Evolutionary conservation across 768 basidiomycete species (phyloP).

Genomic region (Cystofilobasidium macerans): DNA sequence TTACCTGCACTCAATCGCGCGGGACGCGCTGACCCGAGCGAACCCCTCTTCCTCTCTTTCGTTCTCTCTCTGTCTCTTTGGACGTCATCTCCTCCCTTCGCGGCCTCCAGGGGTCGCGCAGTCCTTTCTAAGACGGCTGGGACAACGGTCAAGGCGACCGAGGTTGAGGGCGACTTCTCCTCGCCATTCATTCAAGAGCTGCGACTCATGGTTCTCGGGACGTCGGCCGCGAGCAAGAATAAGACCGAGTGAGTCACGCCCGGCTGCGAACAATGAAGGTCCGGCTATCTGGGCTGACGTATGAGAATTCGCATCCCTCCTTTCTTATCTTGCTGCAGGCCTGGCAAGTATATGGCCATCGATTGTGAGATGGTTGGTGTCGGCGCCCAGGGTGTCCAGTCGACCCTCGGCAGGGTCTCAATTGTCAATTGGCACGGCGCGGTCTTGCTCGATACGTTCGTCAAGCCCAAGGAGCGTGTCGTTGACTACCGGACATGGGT

Average conservation of each 20-base stretch:
- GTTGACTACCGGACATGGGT: conserved; percentile 86
- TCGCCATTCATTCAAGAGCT: conserved; percentile 33
- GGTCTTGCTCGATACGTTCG: conserved; percentile 70
- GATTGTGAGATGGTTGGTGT: conserved; percentile 99
- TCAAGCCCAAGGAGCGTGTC: conserved; percentile 71
- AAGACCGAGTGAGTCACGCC: conserved; percentile 37
- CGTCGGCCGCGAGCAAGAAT: conserved; percentile 31
- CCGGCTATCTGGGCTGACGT: too few species aligned
- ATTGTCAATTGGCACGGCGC: conserved; percentile 80
- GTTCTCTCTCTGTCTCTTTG: neutral
- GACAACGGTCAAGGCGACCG: conserved; percentile 5
- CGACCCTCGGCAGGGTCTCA: conserved; percentile 75
- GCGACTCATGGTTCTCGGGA: conserved; percentile 35
- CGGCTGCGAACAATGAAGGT: too few species aligned
- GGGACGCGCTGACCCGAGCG: too few species aligned
- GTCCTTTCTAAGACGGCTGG: neutral
- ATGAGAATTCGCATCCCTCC: conserved; percentile 6
- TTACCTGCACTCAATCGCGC: too few species aligned
- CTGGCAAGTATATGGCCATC: conserved; percentile 65
- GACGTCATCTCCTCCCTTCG: neutral
- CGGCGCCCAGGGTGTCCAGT: conserved; percentile 70
- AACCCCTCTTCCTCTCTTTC: neutral
- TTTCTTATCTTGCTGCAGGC: conserved; percentile 38
- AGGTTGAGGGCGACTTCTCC: conserved; percentile 13
- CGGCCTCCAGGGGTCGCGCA: neutral